These are phyloP conservation scores for Sphagnum magellanicum DNA, from an alignment of 228 moss, liverwort and hornwort genomes.

Conservation along the genomic window DNA sequence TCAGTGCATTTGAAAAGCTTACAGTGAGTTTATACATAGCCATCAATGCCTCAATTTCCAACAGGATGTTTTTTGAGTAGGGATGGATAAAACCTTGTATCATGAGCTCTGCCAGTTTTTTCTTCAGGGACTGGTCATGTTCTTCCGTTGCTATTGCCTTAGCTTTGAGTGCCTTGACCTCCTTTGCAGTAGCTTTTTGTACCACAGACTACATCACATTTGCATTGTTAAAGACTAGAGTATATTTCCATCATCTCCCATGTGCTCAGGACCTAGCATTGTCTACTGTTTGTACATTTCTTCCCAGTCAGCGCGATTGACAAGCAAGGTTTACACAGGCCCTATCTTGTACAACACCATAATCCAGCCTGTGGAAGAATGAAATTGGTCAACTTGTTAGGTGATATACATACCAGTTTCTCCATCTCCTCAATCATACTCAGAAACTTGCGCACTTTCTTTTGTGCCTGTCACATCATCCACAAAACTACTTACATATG, in stretches of 20 bases:
- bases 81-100: conserved; percentile 47
- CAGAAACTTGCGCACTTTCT: conserved; percentile 64
- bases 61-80: too few species aligned
- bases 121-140: conserved; percentile 43
- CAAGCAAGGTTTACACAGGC: too few species aligned
- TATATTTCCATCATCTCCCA: neutral
- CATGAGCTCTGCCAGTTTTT: conserved; percentile 53
- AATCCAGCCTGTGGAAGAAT: too few species aligned
- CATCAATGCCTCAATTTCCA: too few species aligned
- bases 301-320: too few species aligned
- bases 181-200: conserved; percentile 70
- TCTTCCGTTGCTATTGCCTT: conserved; percentile 69
- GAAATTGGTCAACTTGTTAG: too few species aligned
- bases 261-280: too few species aligned
- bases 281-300: too few species aligned
- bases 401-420: conserved; percentile 51
- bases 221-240: neutral
- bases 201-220: conserved; percentile 39
- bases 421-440: conserved; percentile 62
- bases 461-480: conserved; percentile 58
- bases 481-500: neutral
- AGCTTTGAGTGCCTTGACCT: conserved; percentile 71
- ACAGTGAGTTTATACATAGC: too few species aligned
- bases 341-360: too few species aligned
- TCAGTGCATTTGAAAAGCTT: too few species aligned